Conservation (phyloP, 768 basidiomycete species). For the Agrocybe pediades region DNA sequence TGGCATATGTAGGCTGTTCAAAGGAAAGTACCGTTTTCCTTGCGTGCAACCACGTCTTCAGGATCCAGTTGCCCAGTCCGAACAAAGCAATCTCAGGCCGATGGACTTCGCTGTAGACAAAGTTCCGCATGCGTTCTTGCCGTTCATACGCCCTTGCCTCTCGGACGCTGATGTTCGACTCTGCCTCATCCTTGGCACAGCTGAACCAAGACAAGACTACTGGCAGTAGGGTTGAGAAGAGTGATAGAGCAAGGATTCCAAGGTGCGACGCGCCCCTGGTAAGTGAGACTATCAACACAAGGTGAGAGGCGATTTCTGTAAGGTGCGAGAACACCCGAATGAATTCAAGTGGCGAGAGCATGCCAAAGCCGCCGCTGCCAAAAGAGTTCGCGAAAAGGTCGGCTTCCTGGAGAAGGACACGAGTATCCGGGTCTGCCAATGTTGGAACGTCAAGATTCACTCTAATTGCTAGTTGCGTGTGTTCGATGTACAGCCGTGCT, state of each 20-base stretch:
- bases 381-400: slow-evolving; percentile 86
- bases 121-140: slow-evolving; percentile 72
- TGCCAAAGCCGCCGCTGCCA: slow-evolving; percentile 73
- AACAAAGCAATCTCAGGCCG: slow-evolving; percentile 85
- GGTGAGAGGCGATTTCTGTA: slow-evolving; percentile 72
- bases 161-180: slow-evolving; percentile 48
- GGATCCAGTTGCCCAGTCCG: slow-evolving; percentile 83
- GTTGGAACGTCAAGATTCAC: slow-evolving; percentile 79
- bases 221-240: slow-evolving; percentile 63
- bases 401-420: slow-evolving; percentile 83
- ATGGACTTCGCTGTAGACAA: slow-evolving; percentile 74
- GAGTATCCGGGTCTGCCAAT: slow-evolving; percentile 68
- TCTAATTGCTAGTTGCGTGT: slow-evolving; percentile 76
- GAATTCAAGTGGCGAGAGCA: slow-evolving; percentile 80
- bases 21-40: slow-evolving; percentile 60
- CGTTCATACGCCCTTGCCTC: slow-evolving; percentile 69
- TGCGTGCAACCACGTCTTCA: slow-evolving; percentile 73
- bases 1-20: slow-evolving; percentile 45
- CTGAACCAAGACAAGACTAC: slow-evolving; percentile 55
- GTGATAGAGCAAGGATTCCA: slow-evolving; percentile 59
- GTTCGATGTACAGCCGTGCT: slow-evolving; percentile 74
- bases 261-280: slow-evolving; percentile 58
- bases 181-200: slow-evolving; percentile 39
- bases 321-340: slow-evolving; percentile 70
- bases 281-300: slow-evolving; percentile 68